phyloP scores from a whole-genome alignment of 192 early-diverging fungal species.

The Phlyctochytrium arcticum region DNA sequence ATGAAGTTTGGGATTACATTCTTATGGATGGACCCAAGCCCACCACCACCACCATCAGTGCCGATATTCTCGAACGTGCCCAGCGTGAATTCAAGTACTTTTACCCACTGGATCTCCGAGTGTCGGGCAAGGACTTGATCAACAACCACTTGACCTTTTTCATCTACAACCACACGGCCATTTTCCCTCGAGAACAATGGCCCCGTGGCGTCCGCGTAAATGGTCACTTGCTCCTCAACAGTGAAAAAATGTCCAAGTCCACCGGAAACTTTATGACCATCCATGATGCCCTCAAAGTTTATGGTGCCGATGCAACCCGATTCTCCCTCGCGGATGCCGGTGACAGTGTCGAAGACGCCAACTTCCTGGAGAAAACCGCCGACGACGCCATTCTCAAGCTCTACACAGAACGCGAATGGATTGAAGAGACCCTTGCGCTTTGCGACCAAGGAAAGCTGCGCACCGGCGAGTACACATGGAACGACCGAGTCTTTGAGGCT shows the following conservation, averaged over 20 bases:
- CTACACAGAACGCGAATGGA: constrained; percentile 87
- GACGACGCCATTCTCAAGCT: constrained; percentile 93
- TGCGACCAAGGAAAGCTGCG: constrained; percentile 47
- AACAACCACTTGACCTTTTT: constrained; percentile 97
- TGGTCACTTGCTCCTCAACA: constrained; percentile 92
- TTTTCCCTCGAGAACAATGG: constrained; percentile 92
- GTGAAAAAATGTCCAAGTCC: constrained; percentile 97
- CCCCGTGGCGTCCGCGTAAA: constrained; percentile 82
- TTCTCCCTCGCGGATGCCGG: constrained; percentile 96
- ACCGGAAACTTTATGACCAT: constrained; percentile 95
- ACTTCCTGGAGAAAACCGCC: constrained; percentile 93
- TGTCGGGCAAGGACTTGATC: constrained; percentile 95
- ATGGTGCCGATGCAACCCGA: constrained; percentile 94
- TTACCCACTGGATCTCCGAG: constrained; percentile 95
- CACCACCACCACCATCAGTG: constrained; percentile 51
- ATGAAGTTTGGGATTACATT: constrained; percentile 90
- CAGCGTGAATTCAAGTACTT: constrained; percentile 94
- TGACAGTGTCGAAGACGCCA: constrained; percentile 95
- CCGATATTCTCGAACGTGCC: constrained; percentile 69
- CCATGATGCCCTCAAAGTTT: constrained; percentile 71
- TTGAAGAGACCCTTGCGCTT: constrained; percentile 59
- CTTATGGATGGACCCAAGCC: constrained; percentile 65
- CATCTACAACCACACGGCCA: constrained; percentile 92
- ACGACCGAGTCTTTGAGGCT: constrained; percentile 86
- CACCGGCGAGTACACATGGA: constrained; percentile 60